Evolutionary conservation across 495 filamentous ascomycete species (phyloP).

Genomic region (Penicillium cinerascens): DNA sequence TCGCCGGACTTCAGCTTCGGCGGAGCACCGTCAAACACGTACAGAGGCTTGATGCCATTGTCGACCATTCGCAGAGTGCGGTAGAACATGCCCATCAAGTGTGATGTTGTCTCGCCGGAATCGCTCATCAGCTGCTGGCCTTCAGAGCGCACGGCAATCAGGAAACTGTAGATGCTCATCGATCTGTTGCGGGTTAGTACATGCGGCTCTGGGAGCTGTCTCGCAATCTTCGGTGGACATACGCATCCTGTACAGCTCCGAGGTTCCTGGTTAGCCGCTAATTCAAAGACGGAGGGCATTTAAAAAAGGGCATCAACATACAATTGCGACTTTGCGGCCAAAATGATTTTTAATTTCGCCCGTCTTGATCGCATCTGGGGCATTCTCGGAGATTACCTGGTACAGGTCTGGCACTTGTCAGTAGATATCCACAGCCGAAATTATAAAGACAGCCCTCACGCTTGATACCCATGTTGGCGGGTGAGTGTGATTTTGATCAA

Average conservation of each 20-base stretch:
- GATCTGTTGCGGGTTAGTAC: conserved; percentile 57
- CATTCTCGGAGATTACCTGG: conserved; percentile 85
- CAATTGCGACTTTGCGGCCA: conserved; percentile 94
- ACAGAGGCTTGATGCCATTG: conserved; percentile 97
- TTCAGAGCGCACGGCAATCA: conserved; percentile 93
- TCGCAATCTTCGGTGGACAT: conserved; percentile 32
- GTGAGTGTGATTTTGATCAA: conserved; percentile 1
- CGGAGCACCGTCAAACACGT: conserved; percentile 95
- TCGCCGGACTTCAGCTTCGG: conserved; percentile 97
- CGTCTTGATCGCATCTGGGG: conserved; percentile 87
- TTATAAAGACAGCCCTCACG: conserved; percentile 34
- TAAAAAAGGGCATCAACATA: conserved; percentile 44
- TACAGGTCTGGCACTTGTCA: conserved; percentile 57
- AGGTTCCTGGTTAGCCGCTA: conserved; percentile 15
- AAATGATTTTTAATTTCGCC: conserved; percentile 99
- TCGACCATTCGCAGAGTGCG: conserved; percentile 96
- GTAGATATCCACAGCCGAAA: background rate
- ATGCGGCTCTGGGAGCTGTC: background rate
- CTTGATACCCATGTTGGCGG: conserved; percentile 82
- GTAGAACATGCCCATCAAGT: conserved; percentile 99
- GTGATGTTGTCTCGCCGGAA: conserved; percentile 90
- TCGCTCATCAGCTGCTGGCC: conserved; percentile 95
- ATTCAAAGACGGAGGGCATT: background rate
- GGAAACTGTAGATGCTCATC: conserved; percentile 98
- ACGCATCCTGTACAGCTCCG: conserved; percentile 69